These are phyloP conservation scores for Scedosporium dehoogii DNA, from an alignment of 2,329 filamentous ascomycete genomes.

Conservation along the genomic window DNA sequence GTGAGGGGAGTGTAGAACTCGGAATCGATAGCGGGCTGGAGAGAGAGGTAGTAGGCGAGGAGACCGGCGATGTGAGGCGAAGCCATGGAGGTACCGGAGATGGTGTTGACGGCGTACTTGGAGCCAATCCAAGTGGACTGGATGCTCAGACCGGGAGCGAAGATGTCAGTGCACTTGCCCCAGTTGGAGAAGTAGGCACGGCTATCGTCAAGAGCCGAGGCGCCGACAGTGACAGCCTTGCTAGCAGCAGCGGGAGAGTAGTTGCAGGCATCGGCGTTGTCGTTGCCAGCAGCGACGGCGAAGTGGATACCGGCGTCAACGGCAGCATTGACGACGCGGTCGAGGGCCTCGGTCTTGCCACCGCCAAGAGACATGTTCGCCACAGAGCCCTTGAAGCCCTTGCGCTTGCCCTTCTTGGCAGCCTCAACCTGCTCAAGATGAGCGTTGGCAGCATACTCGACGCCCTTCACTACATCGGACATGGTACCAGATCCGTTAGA, in stretches of 20 bases:
- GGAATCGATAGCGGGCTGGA: conserved; percentile 83
- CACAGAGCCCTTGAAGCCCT: conserved; percentile 97
- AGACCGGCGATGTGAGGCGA: conserved; percentile 96
- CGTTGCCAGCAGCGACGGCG: conserved; percentile 94
- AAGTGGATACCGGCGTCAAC: conserved; percentile 92
- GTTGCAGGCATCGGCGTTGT: conserved; percentile 98
- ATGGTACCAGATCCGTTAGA: conserved; percentile 97
- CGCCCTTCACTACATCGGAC: conserved; percentile 97
- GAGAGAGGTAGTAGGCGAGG: conserved; percentile 93
- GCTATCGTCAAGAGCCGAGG: conserved; percentile 84
- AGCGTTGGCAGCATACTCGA: conserved; percentile 80
- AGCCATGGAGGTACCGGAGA: conserved; percentile 98
- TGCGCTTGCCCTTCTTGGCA: conserved; percentile 78
- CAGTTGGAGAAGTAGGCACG: conserved; percentile 99
- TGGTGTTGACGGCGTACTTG: conserved; percentile 94
- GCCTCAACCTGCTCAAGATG: conserved; percentile 67
- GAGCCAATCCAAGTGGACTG: conserved; percentile 97
- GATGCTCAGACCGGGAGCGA: conserved; percentile 93
- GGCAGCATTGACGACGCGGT: conserved; percentile 87
- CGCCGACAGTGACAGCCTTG: conserved; percentile 91
- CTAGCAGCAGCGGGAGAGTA: conserved; percentile 92
- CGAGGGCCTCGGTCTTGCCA: conserved; percentile 88
- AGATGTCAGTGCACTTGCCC: conserved; percentile 99
- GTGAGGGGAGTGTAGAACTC: conserved; percentile 86
- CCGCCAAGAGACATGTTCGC: conserved; percentile 99